Base-by-base conservation (phyloP, 305 asterid species). In the Galium porrigens region DNA sequence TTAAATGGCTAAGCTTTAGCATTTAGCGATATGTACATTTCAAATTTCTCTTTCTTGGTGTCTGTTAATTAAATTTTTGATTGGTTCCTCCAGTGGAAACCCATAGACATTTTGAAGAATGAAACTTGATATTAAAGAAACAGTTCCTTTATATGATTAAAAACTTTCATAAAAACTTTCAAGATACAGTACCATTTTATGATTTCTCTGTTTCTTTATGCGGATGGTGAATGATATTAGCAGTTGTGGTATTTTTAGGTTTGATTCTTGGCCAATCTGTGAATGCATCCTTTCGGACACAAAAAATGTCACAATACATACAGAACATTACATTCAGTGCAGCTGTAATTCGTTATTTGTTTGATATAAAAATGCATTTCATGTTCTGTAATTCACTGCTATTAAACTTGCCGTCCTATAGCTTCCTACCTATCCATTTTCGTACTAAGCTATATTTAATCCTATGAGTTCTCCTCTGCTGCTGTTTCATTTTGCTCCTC, bases 401-500 rank as follows among this genome's bases (percentile, higher is more conserved):
- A 18, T 44, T n/a, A 44, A 53, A 36, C 52, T 48, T 6, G 12
- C 51, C 6, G 3, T 46, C 52, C 58, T n/a, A 67, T 30, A 67
- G 58, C 60, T 59, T 32, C 66, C 72, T 68, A 68, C 53, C 72
- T 68, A 68, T 30, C 34, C 25, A 29, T 33, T 48, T 49, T 46
- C 39, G 63, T 70, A 66, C 52, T 61, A 66, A 48, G 54, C 70
- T 32, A 72, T 36, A 33, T 12, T 4, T 37, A 55, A 6, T 46
- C 30, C 88, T 75, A 78, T 0, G 76, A n/a, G 52, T 46, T 15
- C 18, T 46, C 71, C 75, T 67, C 57, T 41, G 74, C 72, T 25
- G 68, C 57, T 15, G 72, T 65, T 73, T 77, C 83, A 8, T 53
- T 71, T 68, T 73, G 73, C 68, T 78, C 86, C 58, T 81, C 80